Evolutionary conservation across 2,329 filamentous ascomycete species (phyloP).

Genomic region (Aureobasidium subglaciale): DNA sequence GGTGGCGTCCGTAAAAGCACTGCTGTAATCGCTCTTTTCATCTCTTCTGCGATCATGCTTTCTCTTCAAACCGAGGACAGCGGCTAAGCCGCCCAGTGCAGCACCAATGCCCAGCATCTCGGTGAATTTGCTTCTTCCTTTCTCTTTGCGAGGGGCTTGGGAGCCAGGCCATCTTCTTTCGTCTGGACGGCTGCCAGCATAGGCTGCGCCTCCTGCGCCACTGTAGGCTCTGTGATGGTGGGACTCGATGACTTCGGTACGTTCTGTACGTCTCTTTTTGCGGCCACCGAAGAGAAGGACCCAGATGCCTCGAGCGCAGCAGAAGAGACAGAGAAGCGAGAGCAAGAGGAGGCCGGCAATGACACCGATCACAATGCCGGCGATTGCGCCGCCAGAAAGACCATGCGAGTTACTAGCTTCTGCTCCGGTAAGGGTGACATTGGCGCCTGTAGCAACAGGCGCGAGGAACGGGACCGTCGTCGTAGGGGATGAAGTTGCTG

Average conservation of each 20-base stretch:
- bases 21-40: conserved; percentile 35
- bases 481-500: conserved; percentile 40
- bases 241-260: conserved; percentile 54
- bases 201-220: conserved; percentile 47
- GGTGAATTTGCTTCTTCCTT: conserved; percentile 30
- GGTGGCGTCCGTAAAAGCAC: conserved; percentile 34
- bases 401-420: conserved; percentile 25
- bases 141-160: conserved; percentile 29
- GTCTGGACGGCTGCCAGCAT: conserved; percentile 12
- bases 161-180: conserved; percentile 44
- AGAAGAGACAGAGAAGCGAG: conserved; percentile 67
- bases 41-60: conserved; percentile 31
- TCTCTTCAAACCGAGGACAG: conserved; percentile 40
- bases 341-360: conserved; percentile 61
- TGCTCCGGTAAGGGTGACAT: conserved; percentile 34
- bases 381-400: conserved; percentile 67
- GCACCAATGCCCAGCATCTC: conserved; percentile 33
- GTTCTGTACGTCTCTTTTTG: conserved; percentile 38
- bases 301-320: conserved; percentile 50
- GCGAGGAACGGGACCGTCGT: conserved; percentile 44
- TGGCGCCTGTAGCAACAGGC: conserved; percentile 47
- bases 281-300: conserved; percentile 53
- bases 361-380: conserved; percentile 71
- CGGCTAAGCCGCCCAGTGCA: conserved; percentile 38
- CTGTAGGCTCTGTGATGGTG: conserved; percentile 52